Base-by-base conservation (phyloP, 257 asterid species). In the Galeopsis tetrahit region DNA sequence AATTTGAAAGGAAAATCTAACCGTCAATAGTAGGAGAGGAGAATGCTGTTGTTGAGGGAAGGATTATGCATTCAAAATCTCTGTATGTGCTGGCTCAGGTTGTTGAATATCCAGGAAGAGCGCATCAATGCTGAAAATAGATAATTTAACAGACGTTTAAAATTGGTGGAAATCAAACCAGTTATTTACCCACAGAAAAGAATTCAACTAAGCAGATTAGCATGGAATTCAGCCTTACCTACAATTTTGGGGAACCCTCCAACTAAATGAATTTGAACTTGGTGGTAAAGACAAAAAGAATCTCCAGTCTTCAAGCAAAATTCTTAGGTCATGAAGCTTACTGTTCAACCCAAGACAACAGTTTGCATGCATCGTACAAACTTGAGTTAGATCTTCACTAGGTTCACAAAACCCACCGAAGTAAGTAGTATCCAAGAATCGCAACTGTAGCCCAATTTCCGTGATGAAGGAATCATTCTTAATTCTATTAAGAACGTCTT, bases 211-310 rank as follows among this genome's bases (percentile, higher is more conserved):
- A 70, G 55, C 8, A 34, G 10, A 69, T 49, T 48, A 53, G 38
- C 33, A 51, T 38, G 46, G 48, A 65, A 72, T 71, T 15, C 28
- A 21, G 57, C 7, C 71, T 65, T 73, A 91, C 97, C 95, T 87
- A 85, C 96, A 89, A 78, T 89, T 89, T 71, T 89, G 87, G 5
- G 97, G 97, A 75, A 86, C 96, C 33, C 84, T 86, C 97, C 97
- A 91, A n/a, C 63, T 62, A 34, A 77, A 74, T 69, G 82, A 44
- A 69, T 67, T 71, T 52, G 73, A 67, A 55, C 51, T 56, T 7
- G 79, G 83, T 28, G 91, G 88, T 51, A 69, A 43, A 40, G 94
- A 79, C 79, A 82, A 31, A 80, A 44, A 89, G 10, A 71, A 40
- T 70, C 84, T 84, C 96, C 94, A 89, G 81, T 87, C 92, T 60